phyloP scores from a whole-genome alignment of 305 asterid species.

The Lippia alba region DNA sequence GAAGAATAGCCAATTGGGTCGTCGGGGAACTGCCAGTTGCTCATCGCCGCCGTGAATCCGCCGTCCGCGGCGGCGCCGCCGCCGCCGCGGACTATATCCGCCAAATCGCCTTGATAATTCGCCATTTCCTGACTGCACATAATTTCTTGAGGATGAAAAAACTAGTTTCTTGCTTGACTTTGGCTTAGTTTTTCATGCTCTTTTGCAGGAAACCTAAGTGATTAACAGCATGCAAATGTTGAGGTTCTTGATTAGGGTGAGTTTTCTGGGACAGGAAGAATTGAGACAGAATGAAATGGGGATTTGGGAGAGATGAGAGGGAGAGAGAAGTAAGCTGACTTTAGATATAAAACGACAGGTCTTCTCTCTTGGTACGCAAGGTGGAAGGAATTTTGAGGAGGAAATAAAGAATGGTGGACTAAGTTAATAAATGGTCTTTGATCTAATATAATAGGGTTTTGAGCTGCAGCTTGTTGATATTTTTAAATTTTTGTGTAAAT shows the following conservation, averaged over 20 bases:
- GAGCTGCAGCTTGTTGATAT: slow-evolving; percentile 13
- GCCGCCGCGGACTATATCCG: slow-evolving; percentile 65
- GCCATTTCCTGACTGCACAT: slow-evolving; percentile 59
- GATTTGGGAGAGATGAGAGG: slow-evolving; percentile 30
- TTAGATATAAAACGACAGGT: slow-evolving; percentile 45
- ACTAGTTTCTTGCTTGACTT: slow-evolving; percentile 33
- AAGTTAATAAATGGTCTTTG: slow-evolving; percentile 27
- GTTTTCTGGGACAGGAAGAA: slow-evolving; percentile 2
- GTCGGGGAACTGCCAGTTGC: slow-evolving; percentile 50
- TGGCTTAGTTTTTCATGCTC: slow-evolving; percentile 21
- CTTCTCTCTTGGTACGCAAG: slow-evolving; percentile 46
- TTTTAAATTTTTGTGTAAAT: not conserved
- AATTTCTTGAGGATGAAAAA: not conserved
- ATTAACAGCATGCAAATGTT: not conserved
- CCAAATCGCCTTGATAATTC: slow-evolving; percentile 68
- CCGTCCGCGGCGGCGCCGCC: slow-evolving; percentile 31
- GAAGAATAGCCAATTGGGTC: slow-evolving; percentile 33
- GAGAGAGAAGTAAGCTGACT: slow-evolving; percentile 58
- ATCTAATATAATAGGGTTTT: slow-evolving; percentile 34
- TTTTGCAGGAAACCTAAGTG: not conserved
- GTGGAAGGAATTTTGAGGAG: slow-evolving; percentile 38
- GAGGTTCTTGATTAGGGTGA: too few relatives aligned
- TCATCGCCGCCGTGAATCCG: slow-evolving; percentile 24
- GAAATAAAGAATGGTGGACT: slow-evolving; percentile 24
- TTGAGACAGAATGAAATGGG: slow-evolving; percentile 30